Percentiles rank a stretch among this genome's conserved stretches.
Evolutionary conservation across 306 rosid species (phyloP).

Genomic region (Nissolia schottii): DNA sequence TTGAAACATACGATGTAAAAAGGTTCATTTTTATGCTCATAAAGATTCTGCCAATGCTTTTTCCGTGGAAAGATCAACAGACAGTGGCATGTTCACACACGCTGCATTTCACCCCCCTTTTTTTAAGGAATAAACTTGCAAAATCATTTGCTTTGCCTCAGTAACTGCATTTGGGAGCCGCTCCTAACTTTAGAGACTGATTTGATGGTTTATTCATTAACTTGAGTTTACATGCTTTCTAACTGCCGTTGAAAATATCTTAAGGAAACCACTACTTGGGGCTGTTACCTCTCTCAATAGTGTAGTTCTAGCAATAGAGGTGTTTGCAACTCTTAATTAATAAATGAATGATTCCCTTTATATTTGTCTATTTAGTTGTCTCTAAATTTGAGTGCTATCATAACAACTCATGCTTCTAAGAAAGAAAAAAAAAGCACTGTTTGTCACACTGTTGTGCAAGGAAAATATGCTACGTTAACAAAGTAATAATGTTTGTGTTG

Average conservation of each 20-base stretch:
- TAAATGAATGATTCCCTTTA: neutral
- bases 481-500: no score
- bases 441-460: no score
- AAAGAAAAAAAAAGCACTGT: no score
- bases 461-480: no score
- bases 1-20: no score
- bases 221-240: constrained; percentile 12
- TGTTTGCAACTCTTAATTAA: neutral
- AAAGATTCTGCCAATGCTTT: no score
- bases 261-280: neutral
- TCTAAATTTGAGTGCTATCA: neutral
- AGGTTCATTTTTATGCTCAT: no score
- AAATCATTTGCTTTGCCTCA: constrained; percentile 42
- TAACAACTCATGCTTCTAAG: no score
- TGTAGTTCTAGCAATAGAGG: neutral
- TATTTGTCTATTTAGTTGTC: neutral
- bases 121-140: constrained; percentile 16
- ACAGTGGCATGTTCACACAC: neutral
- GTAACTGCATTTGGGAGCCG: constrained; percentile 71
- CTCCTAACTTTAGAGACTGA: constrained; percentile 15
- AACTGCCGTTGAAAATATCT: neutral
- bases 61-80: neutral
- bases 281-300: neutral
- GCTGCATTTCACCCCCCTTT: neutral
- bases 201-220: neutral